phyloP scores from a whole-genome alignment of 306 rosid species.

The Senna siamea region DNA sequence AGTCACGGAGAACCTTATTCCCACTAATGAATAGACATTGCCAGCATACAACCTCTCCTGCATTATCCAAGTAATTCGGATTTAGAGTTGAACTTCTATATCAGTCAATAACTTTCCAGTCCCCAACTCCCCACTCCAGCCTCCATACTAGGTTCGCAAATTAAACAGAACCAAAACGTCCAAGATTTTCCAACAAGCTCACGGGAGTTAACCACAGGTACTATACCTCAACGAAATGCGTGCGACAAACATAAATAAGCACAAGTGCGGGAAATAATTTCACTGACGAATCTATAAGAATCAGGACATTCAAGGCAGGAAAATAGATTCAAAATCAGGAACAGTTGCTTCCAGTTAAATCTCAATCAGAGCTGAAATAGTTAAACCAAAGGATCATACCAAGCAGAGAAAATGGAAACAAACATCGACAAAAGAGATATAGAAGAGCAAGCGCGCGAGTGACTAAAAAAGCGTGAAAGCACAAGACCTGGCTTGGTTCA shows the following conservation, averaged over 20 bases:
- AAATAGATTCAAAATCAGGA: slow-evolving; percentile 47
- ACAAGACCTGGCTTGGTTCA: slow-evolving; percentile 43
- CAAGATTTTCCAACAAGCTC: neutral
- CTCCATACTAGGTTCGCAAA: neutral
- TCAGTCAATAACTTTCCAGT: slow-evolving; percentile 17
- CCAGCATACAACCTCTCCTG: neutral
- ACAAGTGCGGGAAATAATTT: neutral
- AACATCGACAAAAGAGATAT: neutral
- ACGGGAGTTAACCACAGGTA: neutral
- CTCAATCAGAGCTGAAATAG: slow-evolving; percentile 21
- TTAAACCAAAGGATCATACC: slow-evolving; percentile 1
- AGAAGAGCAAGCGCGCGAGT: neutral
- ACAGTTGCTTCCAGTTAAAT: slow-evolving; percentile 31
- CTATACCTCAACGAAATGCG: neutral
- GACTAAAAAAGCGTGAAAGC: slow-evolving; percentile 23
- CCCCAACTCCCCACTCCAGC: slow-evolving; percentile 11
- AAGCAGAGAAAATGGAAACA: slow-evolving; percentile 12
- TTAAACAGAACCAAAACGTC: neutral
- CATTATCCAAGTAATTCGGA: slow-evolving; percentile 14
- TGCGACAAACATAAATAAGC: slow-evolving; percentile 7
- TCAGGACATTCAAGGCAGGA: slow-evolving; percentile 5
- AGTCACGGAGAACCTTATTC: neutral
- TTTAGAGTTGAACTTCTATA: neutral
- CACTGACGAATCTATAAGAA: slow-evolving; percentile 34
- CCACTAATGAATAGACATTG: slow-evolving; percentile 4